Base-by-base conservation (phyloP, 2,329 filamentous ascomycete genomes). In the Penicillium occitanis region DNA sequence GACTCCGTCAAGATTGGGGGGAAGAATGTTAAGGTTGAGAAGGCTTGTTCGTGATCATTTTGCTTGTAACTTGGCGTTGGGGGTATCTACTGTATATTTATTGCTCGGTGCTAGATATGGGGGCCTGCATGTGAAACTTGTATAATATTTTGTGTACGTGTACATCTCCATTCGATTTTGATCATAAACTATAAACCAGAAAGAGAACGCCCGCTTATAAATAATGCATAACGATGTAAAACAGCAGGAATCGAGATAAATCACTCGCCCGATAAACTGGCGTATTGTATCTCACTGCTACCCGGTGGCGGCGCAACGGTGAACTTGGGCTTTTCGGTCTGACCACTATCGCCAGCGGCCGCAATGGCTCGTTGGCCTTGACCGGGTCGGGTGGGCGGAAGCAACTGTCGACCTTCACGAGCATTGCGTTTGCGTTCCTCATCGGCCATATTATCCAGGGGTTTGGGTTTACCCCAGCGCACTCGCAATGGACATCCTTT, bases 401-500 rank as follows among this genome's bases (percentile, higher is more conserved):
- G 87, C 1, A 85, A 85, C 17, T 85, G 84, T 57, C 91, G 82
- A 2, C 91, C 94, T 73, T 96, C 92, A 42, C 89, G 87, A 25
- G 93, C 88, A 82, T 96, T 92, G 73, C 90, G 87, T 70, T 90
- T 84, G 51, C 94, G 86, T 76, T 96, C 87, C 64, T 97, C 93
- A 68, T 90, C 90, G 69, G 96, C 91, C 88, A 98, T 91, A 28
- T 88, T 96, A 65, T 97, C 95, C 65, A 99, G 85, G 1, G 94
- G 90, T 81, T 93, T 95, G 17, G 96, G 94, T 75, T 91, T 90
- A 17, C 93, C 94, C 95, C 95, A 99, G 69, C 93, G 89, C 19
- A 99, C 88, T 37, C 94, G 85, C 68, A 99, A 79, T 0, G 95
- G 95, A 72, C 94, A 97, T 2, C 95, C 95, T 42, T 93, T 89